Base-by-base conservation (phyloP, 2,329 filamentous ascomycete genomes). In the Pestalotiopsis sp. region DNA sequence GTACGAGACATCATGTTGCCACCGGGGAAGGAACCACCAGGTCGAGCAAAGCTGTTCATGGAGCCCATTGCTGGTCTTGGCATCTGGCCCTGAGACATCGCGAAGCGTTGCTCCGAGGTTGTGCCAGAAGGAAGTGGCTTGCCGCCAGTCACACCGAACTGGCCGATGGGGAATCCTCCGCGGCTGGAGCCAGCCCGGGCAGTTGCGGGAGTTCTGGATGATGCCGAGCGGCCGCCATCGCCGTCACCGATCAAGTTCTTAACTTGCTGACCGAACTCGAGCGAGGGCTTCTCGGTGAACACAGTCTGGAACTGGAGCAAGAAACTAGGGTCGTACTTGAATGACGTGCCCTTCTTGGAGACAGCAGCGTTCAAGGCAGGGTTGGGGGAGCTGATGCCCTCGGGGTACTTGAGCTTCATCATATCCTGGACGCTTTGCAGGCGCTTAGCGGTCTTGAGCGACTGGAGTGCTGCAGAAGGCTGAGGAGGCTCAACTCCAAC, bases 291-390 rank as follows among this genome's bases (percentile, higher is more conserved):
- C 85, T 99, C 96, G 71, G 94, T 97, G 83, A 98, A 99, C 23
- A 97, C 94, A 75, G 89, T 89, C 83, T 98, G 93, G 87, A 99
- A 99, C 79, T 99, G 96, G 38, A 99, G 87, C 82, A 99, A 85
- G 86, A 99, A 99, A 75, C 92, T 91, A 76, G 95, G 93, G 82
- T 98, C 94, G 81, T 99, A 99, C 80, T 97, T 95, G 85, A 97
- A 97, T 57, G 90, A 91, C 80, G 90, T 92, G 70, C 90, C 90
- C 83, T 95, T 95, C 80, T 92, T 93, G 41, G 89, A 86, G 36
- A 93, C 92, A 17, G 92, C 92, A 56, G 88, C 85, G 80, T 98
- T 99, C 72, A 98, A 84, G 2, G 95, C 93, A 12, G 95, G 94
- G 82, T 98, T 98, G 7, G 96, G 96, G 31, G 95, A 97, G 70